Evolutionary conservation across 306 rosid species (phyloP).

Genomic region (Quercus berberidifolia): DNA sequence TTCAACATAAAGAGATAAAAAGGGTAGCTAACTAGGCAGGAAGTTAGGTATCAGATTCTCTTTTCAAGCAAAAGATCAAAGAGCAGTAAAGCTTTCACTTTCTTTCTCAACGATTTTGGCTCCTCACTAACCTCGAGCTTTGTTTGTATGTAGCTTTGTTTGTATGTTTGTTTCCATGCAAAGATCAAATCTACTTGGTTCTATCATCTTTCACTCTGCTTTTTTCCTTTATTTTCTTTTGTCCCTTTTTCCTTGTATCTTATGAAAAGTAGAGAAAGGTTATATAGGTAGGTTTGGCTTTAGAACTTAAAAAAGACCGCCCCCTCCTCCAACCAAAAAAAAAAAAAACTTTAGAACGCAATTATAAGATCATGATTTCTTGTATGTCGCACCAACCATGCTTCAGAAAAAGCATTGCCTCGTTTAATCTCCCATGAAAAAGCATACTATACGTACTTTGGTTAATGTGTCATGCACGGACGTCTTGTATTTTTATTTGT

Average conservation of each 20-base stretch:
- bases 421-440: conserved; percentile 72
- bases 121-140: conserved; percentile 54
- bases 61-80: conserved; percentile 38
- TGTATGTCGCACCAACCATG: conserved; percentile 64
- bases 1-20: conserved; percentile 25
- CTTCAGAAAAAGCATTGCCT: conserved; percentile 22
- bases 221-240: conserved; percentile 13
- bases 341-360: conserved; percentile 22
- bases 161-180: conserved; percentile 28
- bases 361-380: conserved; percentile 64
- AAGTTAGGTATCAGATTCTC: conserved; percentile 51
- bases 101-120: conserved; percentile 9
- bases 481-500: conserved; percentile 8
- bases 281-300: conserved; percentile 14
- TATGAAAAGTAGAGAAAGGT: conserved; percentile 73
- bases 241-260: conserved; percentile 10
- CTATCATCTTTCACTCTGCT: conserved; percentile 29
- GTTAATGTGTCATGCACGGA: conserved; percentile 72
- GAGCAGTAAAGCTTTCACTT: conserved; percentile 31
- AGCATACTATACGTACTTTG: conserved; percentile 42
- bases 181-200: conserved; percentile 56
- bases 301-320: not conserved
- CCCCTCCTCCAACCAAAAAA: too few relatives aligned
- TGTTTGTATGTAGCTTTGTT: conserved; percentile 35
- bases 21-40: conserved; percentile 31